Conservation (phyloP, 371 early-diverging fungal genomes). For the Polyrhizophydium stewartii region DNA sequence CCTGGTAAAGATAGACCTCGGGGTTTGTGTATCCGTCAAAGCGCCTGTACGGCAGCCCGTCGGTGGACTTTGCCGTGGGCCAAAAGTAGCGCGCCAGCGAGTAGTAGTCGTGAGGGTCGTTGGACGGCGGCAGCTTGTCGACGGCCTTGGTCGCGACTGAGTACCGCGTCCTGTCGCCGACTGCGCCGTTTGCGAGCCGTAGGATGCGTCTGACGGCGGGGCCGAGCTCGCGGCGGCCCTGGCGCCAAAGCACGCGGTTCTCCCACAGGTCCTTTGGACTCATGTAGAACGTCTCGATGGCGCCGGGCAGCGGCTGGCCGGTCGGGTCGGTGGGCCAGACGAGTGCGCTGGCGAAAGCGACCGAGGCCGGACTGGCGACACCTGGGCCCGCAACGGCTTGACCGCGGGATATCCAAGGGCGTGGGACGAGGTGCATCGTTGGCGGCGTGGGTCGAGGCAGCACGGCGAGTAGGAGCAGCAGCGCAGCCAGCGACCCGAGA, state of each 20-base stretch:
- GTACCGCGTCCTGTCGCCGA: conserved; percentile 24
- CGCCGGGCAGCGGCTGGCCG: too few relatives aligned
- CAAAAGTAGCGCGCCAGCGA: conserved; percentile 52
- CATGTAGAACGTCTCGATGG: conserved; percentile 9
- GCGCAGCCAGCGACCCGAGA: too few relatives aligned
- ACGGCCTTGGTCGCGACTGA: conserved; percentile 47
- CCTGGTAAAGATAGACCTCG: conserved; percentile 39
- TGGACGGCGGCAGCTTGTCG: conserved; percentile 31
- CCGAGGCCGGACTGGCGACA: too few relatives aligned
- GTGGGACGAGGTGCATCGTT: too few relatives aligned
- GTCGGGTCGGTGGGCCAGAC: too few relatives aligned
- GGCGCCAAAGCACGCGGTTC: conserved; percentile 7
- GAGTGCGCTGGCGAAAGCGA: too few relatives aligned
- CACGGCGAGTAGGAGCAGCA: too few relatives aligned
- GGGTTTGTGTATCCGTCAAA: conserved; percentile 50
- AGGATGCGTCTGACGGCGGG: conserved; percentile 15
- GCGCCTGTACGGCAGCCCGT: conserved; percentile 45
- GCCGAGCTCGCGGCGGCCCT: conserved; percentile 11
- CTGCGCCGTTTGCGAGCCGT: conserved; percentile 6
- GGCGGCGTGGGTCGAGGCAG: too few relatives aligned
- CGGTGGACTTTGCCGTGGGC: conserved; percentile 33
- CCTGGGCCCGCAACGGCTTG: too few relatives aligned
- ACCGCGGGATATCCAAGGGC: too few relatives aligned
- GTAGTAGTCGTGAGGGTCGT: conserved; percentile 50
- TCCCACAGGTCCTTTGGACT: conserved; percentile 8